Percentiles rank a stretch among this genome's conserved stretches.
phyloP scores from a whole-genome alignment of 352 stramenopile genomes.

The Pythium dissimile region DNA sequence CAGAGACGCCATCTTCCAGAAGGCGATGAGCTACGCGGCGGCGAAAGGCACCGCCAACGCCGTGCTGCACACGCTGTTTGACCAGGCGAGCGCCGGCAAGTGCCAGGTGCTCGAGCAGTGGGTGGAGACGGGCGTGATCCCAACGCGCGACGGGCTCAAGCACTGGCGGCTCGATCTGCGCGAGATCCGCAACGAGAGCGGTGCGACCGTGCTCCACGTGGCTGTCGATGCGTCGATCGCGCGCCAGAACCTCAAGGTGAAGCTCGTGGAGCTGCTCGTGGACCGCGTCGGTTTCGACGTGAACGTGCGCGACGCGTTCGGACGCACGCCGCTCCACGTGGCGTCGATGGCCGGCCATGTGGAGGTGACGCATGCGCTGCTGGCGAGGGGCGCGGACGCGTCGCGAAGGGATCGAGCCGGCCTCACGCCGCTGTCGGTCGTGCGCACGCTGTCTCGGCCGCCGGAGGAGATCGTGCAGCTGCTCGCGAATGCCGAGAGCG shows the following conservation, averaged over 20 bases:
- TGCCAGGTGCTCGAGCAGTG: slow-evolving; percentile 46
- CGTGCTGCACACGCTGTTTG: slow-evolving; percentile 74
- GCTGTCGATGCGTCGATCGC: slow-evolving; percentile 67
- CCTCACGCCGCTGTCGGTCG: slow-evolving; percentile 58
- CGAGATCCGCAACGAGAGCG: slow-evolving; percentile 59
- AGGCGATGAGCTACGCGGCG: slow-evolving; percentile 49
- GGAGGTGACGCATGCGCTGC: slow-evolving; percentile 53
- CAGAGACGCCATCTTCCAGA: slow-evolving; percentile 55
- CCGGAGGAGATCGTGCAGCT: slow-evolving; percentile 61
- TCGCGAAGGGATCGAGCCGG: slow-evolving; percentile 49
- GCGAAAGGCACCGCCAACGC: slow-evolving; percentile 75
- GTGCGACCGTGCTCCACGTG: slow-evolving; percentile 61
- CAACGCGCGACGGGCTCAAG: slow-evolving; percentile 67
- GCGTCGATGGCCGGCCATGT: slow-evolving; percentile 61
- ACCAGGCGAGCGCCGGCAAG: slow-evolving; percentile 62
- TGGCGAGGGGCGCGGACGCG: slow-evolving; percentile 50
- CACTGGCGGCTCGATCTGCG: slow-evolving; percentile 70
- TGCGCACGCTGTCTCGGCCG: slow-evolving; percentile 61
- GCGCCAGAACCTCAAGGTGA: slow-evolving; percentile 60
- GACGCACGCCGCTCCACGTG: slow-evolving; percentile 67
- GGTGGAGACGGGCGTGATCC: slow-evolving; percentile 67
- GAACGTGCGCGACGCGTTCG: slow-evolving; percentile 69
- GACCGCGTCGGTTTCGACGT: slow-evolving; percentile 68
- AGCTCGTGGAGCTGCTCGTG: slow-evolving; percentile 62
- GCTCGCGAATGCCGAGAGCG: slow-evolving; percentile 43